Base-by-base conservation (phyloP, 1,139 yeast genomes). In the Scheffersomyces segobiensis region DNA sequence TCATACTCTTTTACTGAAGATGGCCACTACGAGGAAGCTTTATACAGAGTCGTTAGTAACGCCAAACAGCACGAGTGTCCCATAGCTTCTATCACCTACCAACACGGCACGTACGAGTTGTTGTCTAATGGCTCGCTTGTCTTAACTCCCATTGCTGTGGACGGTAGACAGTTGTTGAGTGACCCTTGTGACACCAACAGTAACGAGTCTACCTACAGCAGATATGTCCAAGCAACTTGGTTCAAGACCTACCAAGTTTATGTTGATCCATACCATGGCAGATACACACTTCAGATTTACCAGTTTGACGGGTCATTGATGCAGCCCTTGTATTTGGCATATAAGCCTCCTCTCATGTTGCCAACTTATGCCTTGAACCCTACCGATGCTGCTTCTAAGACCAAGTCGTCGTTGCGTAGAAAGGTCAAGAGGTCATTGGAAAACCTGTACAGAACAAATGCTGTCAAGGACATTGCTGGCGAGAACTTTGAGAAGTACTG, bases 361-460 rank as follows among this genome's bases (percentile, higher is more conserved):
- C 99, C 99, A 22, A 95, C 99, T 1, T 76, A 75, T 58, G 93
- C 98, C 1, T 79, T 95, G 81, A 93, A 93, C 72, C 98, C 98
- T 39, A 91, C 97, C 3, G 80, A 80, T 53, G 69, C 69, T 8
- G 77, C 78, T 2, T 76, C 78, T 22, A 77, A 76, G 53, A 74
- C 81, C 42, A 72, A 71, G 54, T 65, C 78, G 18, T 77, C 80
- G 20, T 71, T 84, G 62, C 77, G 84, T 66, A 75, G 71, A 54
- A 75, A 80, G 62, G 83, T 91, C 56, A 87, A 85, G 71, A 83
- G 97, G 71, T 80, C 91, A 18, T 80, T 93, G 67, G 97, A 91
- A 68, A 93, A 93, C 77, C 86, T 86, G 73, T 86, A 85, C 67
- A 87, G 87, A 73, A 91, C 97, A 2, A 88, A 84, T 60, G 98